Evolutionary conservation across 2,329 filamentous ascomycete species (phyloP), one percentile per base, ranked within the genome.

Genomic region (Beauveria sp.): DNA sequence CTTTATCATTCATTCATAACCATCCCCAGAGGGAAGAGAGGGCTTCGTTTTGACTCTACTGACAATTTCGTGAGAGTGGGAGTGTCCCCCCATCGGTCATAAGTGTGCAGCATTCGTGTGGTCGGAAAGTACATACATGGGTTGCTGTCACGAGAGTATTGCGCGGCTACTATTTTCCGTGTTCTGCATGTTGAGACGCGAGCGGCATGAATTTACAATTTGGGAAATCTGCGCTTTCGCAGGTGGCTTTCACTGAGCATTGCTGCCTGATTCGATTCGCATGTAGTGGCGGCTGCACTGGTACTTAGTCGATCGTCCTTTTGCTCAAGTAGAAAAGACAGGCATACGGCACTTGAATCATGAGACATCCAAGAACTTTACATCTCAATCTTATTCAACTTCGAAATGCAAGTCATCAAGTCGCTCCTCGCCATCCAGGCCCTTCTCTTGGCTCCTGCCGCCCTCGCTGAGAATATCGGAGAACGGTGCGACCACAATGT

Each of bases 331-430:
- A 48, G 46, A 48, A 48, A 48, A 48, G 20, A 48, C 12, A 48
- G 46, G 9, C 46, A 24, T 28, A 26, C 22, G 12, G 46, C 46
- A 48, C 22, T 18, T 26, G 46, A 48, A 26, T 48, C 18, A 5
- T 26, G 46, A 48, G 46, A 7, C 22, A 48, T 48, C 22, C 20
- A 26, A 26, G 45, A 48, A 28, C 45, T 7, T 18, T 14, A 12
- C 2, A 26, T 16, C 18, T 48, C 22, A 24, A 24, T 48, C 20
- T 9, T 16, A 34, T 60, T 72, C 62, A 8, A 28, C 0, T 60
- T 49, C 22, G 24, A 24, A 6, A 49, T 49, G 46, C 46, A 85
- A 72, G 45, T 85, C 71, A 49, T 83, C 77, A 66, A 79, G 83
- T 56, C 74, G 76, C 1, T 38, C 48, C 68, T 72, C 38, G 59